Evolutionary conservation across 1,284 basidiomycete species (phyloP).

Genomic region (Rhodotorula mucilaginosa): DNA sequence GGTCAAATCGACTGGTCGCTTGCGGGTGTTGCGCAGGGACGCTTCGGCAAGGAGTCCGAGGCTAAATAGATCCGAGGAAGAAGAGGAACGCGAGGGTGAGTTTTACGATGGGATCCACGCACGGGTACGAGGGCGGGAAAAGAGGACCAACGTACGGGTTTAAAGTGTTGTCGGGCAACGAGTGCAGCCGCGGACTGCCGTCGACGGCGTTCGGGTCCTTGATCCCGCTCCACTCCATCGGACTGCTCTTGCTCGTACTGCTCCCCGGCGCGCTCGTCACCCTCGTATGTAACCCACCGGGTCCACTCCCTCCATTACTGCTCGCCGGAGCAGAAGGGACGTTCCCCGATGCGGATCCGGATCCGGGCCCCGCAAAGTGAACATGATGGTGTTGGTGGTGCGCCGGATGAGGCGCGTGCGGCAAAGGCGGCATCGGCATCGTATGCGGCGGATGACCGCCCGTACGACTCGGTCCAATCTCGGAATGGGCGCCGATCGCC

Average conservation of each 20-base stretch:
- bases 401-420: background rate
- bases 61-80: background rate
- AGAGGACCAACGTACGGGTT: constrained; percentile 58
- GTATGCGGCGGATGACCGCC: constrained; percentile 8
- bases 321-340: no score
- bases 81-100: constrained; percentile 3
- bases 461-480: constrained; percentile 8
- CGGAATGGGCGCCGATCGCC: constrained; percentile 14
- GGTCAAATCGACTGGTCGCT: constrained; percentile 36
- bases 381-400: constrained; percentile 5
- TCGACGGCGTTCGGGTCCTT: constrained; percentile 45
- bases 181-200: constrained; percentile 69
- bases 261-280: constrained; percentile 10
- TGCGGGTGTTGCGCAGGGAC: constrained; percentile 74
- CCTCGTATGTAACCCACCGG: background rate
- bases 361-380: constrained; percentile 35
- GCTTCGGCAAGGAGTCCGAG: constrained; percentile 87
- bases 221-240: constrained; percentile 38
- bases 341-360: constrained; percentile 10
- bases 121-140: background rate
- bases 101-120: background rate
- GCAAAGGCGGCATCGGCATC: background rate
- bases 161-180: constrained; percentile 81
- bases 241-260: constrained; percentile 23
- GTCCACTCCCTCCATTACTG: background rate